Base-by-base conservation (phyloP, 805 yeast genomes). In the Vanderwaltozyma yarrowii region DNA sequence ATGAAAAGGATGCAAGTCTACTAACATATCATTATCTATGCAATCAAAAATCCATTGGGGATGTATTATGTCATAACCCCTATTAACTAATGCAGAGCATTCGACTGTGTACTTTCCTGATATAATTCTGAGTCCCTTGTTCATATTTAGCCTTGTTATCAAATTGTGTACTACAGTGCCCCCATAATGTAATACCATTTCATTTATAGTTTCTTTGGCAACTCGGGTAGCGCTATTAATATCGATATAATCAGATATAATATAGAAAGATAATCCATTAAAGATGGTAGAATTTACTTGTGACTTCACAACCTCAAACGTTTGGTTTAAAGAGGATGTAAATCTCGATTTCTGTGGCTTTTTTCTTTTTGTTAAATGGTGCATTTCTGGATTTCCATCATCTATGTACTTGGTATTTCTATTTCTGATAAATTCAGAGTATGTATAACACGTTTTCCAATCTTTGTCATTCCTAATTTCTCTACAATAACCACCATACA, bases 41-140 rank as follows among this genome's bases (percentile, higher is more conserved):
- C 92, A 76, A 45, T 83, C 88, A 32, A 75, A 64, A 5, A 85
- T 54, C 95, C 95, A 89, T 23, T 61, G 54, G 1, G 94, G 86
- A 36, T 60, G 67, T 7, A 86, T 52, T 0, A 89, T 64, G 49
- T 79, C 83, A 46, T 69, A 73, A 0, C 81, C 81, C 14, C 56
- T 41, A n/a, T 62, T 56, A 10, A 53, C 46, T n/a, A 73, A 42
- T 1, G 57, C 56, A 2, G 45, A 49, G 3, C 73, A 68, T 35
- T 66, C 67, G 3, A 56, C 43, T 0, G 74, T 70, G 11, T 48
- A 38, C 39, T 52, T 64, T 23, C 62, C 67, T 14, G 72, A 64
- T 15, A 74, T 54, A 45, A 61, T 37, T 50, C 63, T 44, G 4
- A 42, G 46, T 2, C 33, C 44, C 13, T 38, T 47, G 4, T 41